A percentile compares a stretch with the other conserved stretches of the same genome.
phyloP scores from a whole-genome alignment of 257 asterid species.

The Ilex asprella region DNA sequence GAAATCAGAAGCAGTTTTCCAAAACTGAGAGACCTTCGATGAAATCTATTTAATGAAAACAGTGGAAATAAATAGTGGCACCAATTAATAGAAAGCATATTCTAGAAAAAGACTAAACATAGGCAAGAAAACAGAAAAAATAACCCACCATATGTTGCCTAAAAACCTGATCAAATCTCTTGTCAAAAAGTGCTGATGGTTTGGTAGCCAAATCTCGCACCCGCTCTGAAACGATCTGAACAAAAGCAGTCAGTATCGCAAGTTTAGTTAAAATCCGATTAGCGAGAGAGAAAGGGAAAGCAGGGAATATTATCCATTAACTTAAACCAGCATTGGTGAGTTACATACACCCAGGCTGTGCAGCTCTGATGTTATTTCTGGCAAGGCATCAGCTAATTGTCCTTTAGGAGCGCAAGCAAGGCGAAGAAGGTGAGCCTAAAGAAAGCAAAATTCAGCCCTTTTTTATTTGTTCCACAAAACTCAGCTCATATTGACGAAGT shows the following conservation, averaged over 20 bases:
- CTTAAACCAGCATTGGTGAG: conserved; percentile 16
- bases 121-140: conserved; percentile 1
- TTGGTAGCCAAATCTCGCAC: conserved; percentile 60
- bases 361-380: conserved; percentile 79
- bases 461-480: not conserved
- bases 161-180: conserved; percentile 58
- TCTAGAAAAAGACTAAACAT: conserved; percentile 5
- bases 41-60: conserved; percentile 42
- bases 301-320: conserved; percentile 1
- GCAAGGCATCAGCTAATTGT: conserved; percentile 70
- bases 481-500: too few species aligned
- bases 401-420: conserved; percentile 81
- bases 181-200: conserved; percentile 71
- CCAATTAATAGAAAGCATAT: conserved; percentile 16
- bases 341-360: conserved; percentile 60
- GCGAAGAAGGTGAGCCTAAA: conserved; percentile 90
- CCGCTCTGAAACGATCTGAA: conserved; percentile 67
- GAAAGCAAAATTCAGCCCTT: conserved; percentile 14
- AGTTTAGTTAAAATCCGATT: not conserved
- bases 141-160: conserved; percentile 58
- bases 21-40: conserved; percentile 58
- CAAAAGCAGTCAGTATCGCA: conserved; percentile 14
- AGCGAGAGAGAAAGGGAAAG: conserved; percentile 1
- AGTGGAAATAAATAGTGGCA: conserved; percentile 11
- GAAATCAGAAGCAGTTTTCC: conserved; percentile 63